Percentiles rank a stretch among this genome's conserved stretches.
These are phyloP conservation scores for Penicillium psychrosexuale DNA, from an alignment of 2,329 filamentous ascomycete species.

Conservation along the genomic window DNA sequence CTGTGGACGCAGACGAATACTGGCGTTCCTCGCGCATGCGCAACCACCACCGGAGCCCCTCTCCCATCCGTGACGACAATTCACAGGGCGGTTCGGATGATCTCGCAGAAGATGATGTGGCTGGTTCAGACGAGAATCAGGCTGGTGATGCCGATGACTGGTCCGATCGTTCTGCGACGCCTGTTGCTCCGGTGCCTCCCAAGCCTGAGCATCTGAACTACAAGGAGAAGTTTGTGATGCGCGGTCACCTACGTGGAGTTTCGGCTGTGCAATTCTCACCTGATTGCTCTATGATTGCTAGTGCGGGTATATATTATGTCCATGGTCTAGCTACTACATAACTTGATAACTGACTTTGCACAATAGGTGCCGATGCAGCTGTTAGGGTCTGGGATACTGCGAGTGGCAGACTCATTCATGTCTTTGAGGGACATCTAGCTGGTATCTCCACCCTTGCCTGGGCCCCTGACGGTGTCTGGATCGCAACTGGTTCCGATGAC, in stretches of 20 bases:
- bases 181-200: conserved; percentile 42
- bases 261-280: conserved; percentile 88
- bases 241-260: conserved; percentile 74
- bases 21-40: conserved; percentile 30
- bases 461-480: conserved; percentile 80
- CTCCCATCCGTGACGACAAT: conserved; percentile 9
- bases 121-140: conserved; percentile 12
- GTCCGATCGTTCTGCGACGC: conserved; percentile 33
- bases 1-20: conserved; percentile 37
- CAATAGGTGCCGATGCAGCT: conserved; percentile 72
- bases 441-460: conserved; percentile 92
- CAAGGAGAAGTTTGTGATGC: conserved; percentile 65
- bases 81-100: conserved; percentile 15
- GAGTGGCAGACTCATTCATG: conserved; percentile 78
- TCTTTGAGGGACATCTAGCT: conserved; percentile 87
- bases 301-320: conserved; percentile 57
- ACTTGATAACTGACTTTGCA: conserved; percentile 3
- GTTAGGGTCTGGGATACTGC: conserved; percentile 85
- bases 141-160: conserved; percentile 16
- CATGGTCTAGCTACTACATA: background rate
- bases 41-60: conserved; percentile 26
- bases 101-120: conserved; percentile 21
- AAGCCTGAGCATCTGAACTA: conserved; percentile 64
- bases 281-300: conserved; percentile 84
- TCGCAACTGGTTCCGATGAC: conserved; percentile 92